Evolutionary conservation across 345 rosid species (phyloP).

Genomic region (Gossypium sturtianum): DNA sequence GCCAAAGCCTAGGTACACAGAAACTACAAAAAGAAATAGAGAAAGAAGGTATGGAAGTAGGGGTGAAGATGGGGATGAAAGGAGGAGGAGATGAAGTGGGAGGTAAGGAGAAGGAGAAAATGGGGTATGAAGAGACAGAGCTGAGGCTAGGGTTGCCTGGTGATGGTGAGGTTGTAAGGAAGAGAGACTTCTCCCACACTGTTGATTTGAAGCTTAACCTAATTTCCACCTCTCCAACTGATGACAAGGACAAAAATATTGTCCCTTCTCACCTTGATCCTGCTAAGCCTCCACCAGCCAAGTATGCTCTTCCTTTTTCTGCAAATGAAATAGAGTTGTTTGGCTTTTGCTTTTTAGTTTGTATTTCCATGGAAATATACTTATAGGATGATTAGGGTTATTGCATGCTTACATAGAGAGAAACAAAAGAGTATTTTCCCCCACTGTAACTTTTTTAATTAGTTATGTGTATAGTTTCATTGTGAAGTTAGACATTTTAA

Average conservation of each 20-base stretch:
- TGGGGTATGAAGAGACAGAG: conserved; percentile 65
- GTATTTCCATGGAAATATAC: neutral
- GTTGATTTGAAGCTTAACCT: conserved; percentile 77
- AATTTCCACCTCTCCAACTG: conserved; percentile 21
- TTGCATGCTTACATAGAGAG: neutral
- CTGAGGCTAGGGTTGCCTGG: conserved; percentile 77
- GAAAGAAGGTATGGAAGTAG: conserved; percentile 24
- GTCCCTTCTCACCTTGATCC: conserved; percentile 41
- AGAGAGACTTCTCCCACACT: conserved; percentile 68
- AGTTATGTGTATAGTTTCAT: neutral
- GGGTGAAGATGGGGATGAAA: conserved; percentile 11
- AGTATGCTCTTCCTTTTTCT: conserved; percentile 22
- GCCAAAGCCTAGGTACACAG: neutral
- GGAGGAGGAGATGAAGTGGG: conserved; percentile 12
- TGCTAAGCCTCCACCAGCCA: conserved; percentile 60
- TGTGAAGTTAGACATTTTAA: no score
- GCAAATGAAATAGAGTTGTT: neutral
- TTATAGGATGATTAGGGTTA: conserved; percentile 1
- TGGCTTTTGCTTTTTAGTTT: neutral
- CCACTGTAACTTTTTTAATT: neutral
- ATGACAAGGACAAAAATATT: conserved; percentile 22
- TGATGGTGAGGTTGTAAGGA: conserved; percentile 34
- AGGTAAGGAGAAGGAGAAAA: conserved; percentile 20
- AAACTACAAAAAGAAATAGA: neutral
- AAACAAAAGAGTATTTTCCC: neutral